Conservation (phyloP, 2,329 filamentous ascomycete species). For the Fusarium protoensiforme region DNA sequence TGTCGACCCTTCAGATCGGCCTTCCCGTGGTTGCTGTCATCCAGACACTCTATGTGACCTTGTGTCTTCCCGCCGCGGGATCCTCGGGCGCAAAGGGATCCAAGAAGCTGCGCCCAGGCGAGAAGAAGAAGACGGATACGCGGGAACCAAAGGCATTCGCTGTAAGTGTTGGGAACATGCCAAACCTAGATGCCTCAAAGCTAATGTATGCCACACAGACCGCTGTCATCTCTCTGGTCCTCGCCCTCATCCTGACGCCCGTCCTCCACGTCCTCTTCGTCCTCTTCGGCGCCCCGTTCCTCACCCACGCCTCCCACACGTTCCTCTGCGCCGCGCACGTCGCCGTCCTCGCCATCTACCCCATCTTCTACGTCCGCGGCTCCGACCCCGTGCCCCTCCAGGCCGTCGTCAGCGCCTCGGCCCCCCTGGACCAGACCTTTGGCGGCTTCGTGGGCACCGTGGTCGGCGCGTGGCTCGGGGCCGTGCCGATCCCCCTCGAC, state of each 20-base stretch:
- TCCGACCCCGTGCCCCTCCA: conserved; percentile 79
- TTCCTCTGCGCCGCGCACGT: conserved; percentile 84
- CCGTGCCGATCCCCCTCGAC: conserved; percentile 93
- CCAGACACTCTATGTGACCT: conserved; percentile 71
- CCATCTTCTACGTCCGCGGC: conserved; percentile 87
- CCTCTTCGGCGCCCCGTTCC: conserved; percentile 91
- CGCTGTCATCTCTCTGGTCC: conserved; percentile 57
- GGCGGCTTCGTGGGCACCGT: conserved; percentile 82
- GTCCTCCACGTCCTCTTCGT: conserved; percentile 72
- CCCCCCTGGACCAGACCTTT: conserved; percentile 85
- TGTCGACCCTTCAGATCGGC: conserved; percentile 68
- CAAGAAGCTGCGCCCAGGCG: conserved; percentile 64
- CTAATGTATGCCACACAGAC: conserved; percentile 49
- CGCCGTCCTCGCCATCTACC: conserved; percentile 80
- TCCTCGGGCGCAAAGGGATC: conserved; percentile 52
- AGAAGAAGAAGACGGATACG: conserved; percentile 63
- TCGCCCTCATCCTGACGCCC: conserved; percentile 79
- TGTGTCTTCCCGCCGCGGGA: conserved; percentile 73
- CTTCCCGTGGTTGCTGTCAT: conserved; percentile 72
- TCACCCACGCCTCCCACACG: conserved; percentile 83
- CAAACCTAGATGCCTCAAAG: background rate
- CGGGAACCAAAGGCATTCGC: conserved; percentile 57
- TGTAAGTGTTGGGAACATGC: conserved; percentile 49
- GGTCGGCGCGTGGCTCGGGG: conserved; percentile 90
- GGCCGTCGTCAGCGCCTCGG: conserved; percentile 71